phyloP scores from a whole-genome alignment of 257 asterid genomes.

The Nemophila menziesii region DNA sequence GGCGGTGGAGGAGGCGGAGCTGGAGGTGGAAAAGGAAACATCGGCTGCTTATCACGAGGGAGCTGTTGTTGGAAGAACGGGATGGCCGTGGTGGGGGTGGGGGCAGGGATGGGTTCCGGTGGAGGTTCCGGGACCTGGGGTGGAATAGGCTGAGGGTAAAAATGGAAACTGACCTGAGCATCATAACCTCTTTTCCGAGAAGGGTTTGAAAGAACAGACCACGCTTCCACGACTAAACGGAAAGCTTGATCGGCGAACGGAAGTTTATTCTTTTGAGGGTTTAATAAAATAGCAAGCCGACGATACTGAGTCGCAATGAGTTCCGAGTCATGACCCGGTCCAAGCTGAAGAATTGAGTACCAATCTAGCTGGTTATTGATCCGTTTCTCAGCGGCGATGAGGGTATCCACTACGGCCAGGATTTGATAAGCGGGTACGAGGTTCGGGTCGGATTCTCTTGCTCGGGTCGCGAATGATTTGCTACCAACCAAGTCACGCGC shows the following conservation, averaged over 20 bases:
- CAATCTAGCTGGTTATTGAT: conserved; percentile 64
- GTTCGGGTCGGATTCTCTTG: conserved; percentile 82
- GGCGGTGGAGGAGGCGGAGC: conserved; percentile 7
- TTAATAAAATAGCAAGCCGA: conserved; percentile 39
- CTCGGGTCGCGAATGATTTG: conserved; percentile 85
- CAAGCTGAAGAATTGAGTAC: conserved; percentile 68
- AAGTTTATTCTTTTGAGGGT: conserved; percentile 61
- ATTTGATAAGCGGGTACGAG: conserved; percentile 69
- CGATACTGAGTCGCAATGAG: conserved; percentile 58
- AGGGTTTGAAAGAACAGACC: conserved; percentile 69
- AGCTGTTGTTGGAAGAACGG: not conserved
- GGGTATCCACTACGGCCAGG: conserved; percentile 76
- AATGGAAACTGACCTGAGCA: conserved; percentile 39
- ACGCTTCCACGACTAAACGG: conserved; percentile 62
- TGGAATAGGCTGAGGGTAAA: conserved; percentile 7
- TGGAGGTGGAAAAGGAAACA: conserved; percentile 4
- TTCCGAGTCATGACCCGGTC: conserved; percentile 51
- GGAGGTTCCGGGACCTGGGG: conserved; percentile 1
- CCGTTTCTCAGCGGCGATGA: conserved; percentile 66
- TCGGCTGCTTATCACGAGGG: not conserved
- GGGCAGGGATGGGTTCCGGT: conserved; percentile 1
- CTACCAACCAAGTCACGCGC: conserved; percentile 74
- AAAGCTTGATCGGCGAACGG: conserved; percentile 82
- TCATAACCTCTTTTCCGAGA: conserved; percentile 52
- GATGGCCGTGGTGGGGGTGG: no score